Evolutionary conservation across 805 yeast genomes (phyloP).

Genomic region (Yarrowia sp.): DNA sequence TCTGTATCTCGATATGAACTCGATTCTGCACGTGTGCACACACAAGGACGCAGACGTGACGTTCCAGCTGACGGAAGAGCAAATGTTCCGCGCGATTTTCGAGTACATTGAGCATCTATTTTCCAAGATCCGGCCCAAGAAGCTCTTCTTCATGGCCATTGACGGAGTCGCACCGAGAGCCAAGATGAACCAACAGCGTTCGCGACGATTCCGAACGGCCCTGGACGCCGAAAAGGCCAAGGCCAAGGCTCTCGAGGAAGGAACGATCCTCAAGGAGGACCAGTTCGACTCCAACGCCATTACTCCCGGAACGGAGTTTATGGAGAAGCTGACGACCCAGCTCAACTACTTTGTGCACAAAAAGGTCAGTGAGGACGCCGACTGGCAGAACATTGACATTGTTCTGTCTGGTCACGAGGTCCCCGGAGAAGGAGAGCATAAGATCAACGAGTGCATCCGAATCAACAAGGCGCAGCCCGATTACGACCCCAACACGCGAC

Average conservation of each 20-base stretch:
- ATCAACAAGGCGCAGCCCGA: slow-evolving; percentile 72
- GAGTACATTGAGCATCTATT: slow-evolving; percentile 94
- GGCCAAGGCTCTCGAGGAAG: slow-evolving; percentile 73
- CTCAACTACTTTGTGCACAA: slow-evolving; percentile 87
- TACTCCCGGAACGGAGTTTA: slow-evolving; percentile 96
- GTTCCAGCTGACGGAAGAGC: slow-evolving; percentile 79
- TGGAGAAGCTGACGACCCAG: slow-evolving; percentile 84
- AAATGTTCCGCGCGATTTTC: slow-evolving; percentile 90
- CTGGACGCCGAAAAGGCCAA: slow-evolving; percentile 85
- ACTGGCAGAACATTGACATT: slow-evolving; percentile 81
- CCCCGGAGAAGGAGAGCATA: slow-evolving; percentile 99
- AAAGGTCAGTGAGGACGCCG: slow-evolving; percentile 82
- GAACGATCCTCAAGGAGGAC: slow-evolving; percentile 80
- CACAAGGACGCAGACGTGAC: slow-evolving; percentile 76
- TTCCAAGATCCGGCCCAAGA: slow-evolving; percentile 82
- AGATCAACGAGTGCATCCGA: slow-evolving; percentile 92
- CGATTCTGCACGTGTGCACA: slow-evolving; percentile 84
- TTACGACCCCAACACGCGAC: slow-evolving; percentile 82
- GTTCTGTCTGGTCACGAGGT: slow-evolving; percentile 92
- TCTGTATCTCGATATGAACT: slow-evolving; percentile 95
- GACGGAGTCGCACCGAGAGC: slow-evolving; percentile 99
- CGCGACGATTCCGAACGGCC: slow-evolving; percentile 94
- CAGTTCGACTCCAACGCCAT: slow-evolving; percentile 92
- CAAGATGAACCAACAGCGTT: slow-evolving; percentile 96
- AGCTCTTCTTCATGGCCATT: slow-evolving; percentile 92